Conservation (phyloP, 2,329 filamentous ascomycete genomes). For the Mollisia scopiformis region DNA sequence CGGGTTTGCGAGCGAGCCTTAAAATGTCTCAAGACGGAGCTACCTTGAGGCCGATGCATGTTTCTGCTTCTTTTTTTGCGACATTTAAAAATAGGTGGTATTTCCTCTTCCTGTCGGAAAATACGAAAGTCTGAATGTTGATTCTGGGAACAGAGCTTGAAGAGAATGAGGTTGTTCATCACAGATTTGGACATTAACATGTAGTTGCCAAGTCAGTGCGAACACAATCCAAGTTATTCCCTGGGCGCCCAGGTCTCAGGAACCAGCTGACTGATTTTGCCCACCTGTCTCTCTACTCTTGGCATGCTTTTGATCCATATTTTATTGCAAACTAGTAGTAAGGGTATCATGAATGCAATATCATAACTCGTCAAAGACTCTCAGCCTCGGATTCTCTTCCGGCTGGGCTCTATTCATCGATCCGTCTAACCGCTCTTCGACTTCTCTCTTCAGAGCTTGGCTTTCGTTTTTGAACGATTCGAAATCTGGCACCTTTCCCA, state of each 20-base stretch:
- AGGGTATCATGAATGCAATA: neutral
- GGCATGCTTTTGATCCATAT: neutral
- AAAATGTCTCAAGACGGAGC: neutral
- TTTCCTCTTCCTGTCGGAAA: neutral
- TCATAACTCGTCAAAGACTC: constrained; percentile 37
- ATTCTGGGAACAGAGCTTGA: neutral
- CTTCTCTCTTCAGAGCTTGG: constrained; percentile 14
- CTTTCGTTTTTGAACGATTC: constrained; percentile 25
- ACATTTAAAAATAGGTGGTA: neutral
- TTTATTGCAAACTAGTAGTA: neutral
- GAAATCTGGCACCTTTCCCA: constrained; percentile 22
- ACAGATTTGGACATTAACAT: neutral
- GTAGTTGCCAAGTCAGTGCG: neutral
- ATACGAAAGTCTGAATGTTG: neutral
- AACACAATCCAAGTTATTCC: neutral
- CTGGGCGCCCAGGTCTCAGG: constrained; percentile 3
- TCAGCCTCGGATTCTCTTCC: constrained; percentile 34
- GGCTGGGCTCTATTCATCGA: constrained; percentile 4
- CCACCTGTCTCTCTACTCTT: neutral
- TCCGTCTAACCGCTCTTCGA: neutral
- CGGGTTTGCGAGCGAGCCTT: neutral
- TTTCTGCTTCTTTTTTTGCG: neutral
- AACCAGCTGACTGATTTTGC: neutral
- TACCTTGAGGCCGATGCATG: neutral
- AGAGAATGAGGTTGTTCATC: neutral